A percentile compares a stretch with the other conserved stretches of the same genome.
Conservation (phyloP, 129 eudicot genomes). For the Ambrosia artemisiifolia region DNA sequence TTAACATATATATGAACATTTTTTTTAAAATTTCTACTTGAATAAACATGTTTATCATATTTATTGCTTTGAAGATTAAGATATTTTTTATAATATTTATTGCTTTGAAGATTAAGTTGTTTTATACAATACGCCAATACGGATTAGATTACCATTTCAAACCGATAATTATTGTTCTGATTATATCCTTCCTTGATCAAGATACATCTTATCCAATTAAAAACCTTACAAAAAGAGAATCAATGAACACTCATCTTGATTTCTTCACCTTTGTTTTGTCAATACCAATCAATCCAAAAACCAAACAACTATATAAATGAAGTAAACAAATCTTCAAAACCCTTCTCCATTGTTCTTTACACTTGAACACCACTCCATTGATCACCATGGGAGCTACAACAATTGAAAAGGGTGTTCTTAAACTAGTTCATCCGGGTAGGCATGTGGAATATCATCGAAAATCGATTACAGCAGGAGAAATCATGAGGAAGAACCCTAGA, state of each 20-base stretch:
- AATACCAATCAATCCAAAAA: not conserved
- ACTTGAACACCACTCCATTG: not conserved
- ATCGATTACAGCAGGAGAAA: conserved; percentile 51
- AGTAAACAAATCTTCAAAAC: not conserved
- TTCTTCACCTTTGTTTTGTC: not conserved
- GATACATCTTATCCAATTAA: not conserved
- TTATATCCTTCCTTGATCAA: too few species aligned
- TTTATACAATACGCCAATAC: too few species aligned
- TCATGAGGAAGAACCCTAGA: conserved; percentile 60
- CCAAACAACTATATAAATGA: conserved; percentile 22
- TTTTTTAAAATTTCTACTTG: too few species aligned
- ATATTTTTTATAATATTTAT: too few species aligned
- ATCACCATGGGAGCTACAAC: conserved; percentile 40
- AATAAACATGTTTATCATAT: too few species aligned
- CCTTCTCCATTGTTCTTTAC: too few species aligned
- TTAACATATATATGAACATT: too few species aligned
- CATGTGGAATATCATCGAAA: conserved; percentile 37
- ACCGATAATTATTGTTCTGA: too few species aligned
- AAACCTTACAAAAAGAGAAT: conserved; percentile 32
- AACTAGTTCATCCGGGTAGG: conserved; percentile 61
- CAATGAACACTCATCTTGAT: conserved; percentile 15
- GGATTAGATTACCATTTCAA: too few species aligned
- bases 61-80: too few species aligned
- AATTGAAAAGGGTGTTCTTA: conserved; percentile 46
- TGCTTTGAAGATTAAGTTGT: too few species aligned